Base-by-base conservation (phyloP, 345 rosid genomes). In the Hirschfeldia incana region DNA sequence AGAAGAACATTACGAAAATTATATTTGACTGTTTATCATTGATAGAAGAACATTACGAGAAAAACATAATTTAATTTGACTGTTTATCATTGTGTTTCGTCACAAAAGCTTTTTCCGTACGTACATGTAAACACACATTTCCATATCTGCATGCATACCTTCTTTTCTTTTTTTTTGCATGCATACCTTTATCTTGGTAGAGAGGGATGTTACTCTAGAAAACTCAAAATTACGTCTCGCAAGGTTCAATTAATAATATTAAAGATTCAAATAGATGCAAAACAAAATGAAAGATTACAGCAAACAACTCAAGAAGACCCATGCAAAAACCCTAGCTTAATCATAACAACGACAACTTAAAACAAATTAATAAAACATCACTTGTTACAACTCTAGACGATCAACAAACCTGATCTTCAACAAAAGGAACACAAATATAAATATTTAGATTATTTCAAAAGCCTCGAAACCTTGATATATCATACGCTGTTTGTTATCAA, bases 241-340 rank as follows among this genome's bases (percentile, higher is more conserved):
- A n/a, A 51, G 16, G 57, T n/a, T 51, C n/a, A 4, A 17, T 51
- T 51, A 51, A n/a, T 51, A 51, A 5, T 12, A 71, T n/a, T 12
- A 37, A 4, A 34, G 12, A 65, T 49, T 66, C 64, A 78, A 58
- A 72, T 26, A 33, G 73, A 73, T 58, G 69, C 57, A 51, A 51
- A 46, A 12, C 32, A 15, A 44, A 72, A 49, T n/a, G 6, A 67
- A 67, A 67, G 70, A 74, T 68, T 51, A 79, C 78, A 49, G 12
- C 28, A 33, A 68, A 61, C 46, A 67, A 65, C n/a, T 29, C 42
- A 32, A 28, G 16, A 59, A 74, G 58, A 9, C 55, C 27, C 74
- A 79, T 53, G 65, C 74, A 59, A 59, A 59, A 79, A 49, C 70
- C 69, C 49, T 73, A 79, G 53, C 44, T 65, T 42, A 66, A 72